Base-by-base conservation (phyloP, 2,329 filamentous ascomycete species). In the Aspergillus felis region DNA sequence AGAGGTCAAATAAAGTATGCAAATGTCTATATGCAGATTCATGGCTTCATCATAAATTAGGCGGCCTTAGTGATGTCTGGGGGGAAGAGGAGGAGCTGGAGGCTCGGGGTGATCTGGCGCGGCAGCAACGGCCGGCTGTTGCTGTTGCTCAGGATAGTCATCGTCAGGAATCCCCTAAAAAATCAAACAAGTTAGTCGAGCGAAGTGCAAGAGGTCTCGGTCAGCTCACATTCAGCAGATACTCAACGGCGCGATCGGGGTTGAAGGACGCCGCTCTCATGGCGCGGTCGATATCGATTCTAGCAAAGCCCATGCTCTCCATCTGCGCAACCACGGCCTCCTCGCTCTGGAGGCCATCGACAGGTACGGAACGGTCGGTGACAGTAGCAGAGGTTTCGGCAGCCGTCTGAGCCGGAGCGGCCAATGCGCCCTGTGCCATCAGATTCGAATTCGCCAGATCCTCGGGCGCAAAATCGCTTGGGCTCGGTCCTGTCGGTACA, bases 401-500 rank as follows among this genome's bases (percentile, higher is more conserved):
- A 17, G 32, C 5, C 14, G 5, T 38, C 32, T 38, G 32, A 17
- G 14, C 10, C 10, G 14, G 32, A 7, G 5, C 6, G 14, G 6
- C 14, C 32, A 38, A 38, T 17, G 32, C 32, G 5, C 32, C 32
- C 2, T 38, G 32, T n/a, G 32, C 32, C 14, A 38, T 38, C 14
- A 38, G 32, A 17, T 38, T 38, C 14, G 32, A 17, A 38, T 50
- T 6, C 1, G 50, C 41, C 20, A 56, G 25, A 4, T 58, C 50
- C 24, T 41, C 50, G 8, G 44, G 32, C 2, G 42, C 41, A 9
- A 52, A 41, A 47, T 58, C 57, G 3, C 57, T 58, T 8, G 57
- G 57, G n/a, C 50, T 58, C 17, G 53, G 57, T 2, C 57, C 57
- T n/a, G 25, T 56, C 12, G 53, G 48, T 14, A 49, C 46, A 35